phyloP scores from a whole-genome alignment of 2,329 filamentous ascomycete species.

The Venturia carpophila region DNA sequence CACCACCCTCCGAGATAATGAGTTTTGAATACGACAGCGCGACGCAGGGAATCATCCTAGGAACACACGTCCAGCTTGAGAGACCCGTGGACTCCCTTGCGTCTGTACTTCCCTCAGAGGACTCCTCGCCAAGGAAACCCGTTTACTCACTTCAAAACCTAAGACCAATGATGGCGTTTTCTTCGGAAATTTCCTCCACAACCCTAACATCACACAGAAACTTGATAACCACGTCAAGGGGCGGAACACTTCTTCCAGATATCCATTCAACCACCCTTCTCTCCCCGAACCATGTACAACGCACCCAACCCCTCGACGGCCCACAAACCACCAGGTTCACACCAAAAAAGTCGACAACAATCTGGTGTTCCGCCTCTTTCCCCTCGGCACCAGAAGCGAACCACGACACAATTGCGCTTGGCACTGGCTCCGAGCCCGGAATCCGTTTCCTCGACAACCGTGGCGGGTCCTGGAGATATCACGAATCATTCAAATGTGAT shows the following conservation, averaged over 20 bases:
- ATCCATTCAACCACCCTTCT: constrained; percentile 23
- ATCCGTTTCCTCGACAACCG: constrained; percentile 24
- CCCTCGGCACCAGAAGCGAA: constrained; percentile 20
- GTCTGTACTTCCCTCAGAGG: neutral
- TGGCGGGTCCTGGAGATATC: neutral
- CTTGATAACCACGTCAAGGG: constrained; percentile 27
- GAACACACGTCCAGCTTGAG: neutral
- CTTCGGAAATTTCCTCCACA: constrained; percentile 26
- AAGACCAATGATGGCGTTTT: constrained; percentile 25
- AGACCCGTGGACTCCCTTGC: neutral
- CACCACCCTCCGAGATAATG: neutral
- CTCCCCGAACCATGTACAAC: constrained; percentile 25
- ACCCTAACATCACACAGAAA: constrained; percentile 27
- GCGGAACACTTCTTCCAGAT: constrained; percentile 26
- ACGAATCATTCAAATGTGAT: constrained; percentile 17
- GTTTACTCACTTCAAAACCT: constrained; percentile 25
- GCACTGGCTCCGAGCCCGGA: constrained; percentile 23
- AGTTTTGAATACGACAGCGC: constrained; percentile 11
- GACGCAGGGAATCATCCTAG: constrained; percentile 3
- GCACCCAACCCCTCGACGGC: constrained; percentile 17
- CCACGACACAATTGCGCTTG: constrained; percentile 25
- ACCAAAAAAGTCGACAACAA: constrained; percentile 24
- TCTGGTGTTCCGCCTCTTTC: constrained; percentile 27
- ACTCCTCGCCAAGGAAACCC: constrained; percentile 10
- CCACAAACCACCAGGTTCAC: constrained; percentile 27